phyloP scores from a whole-genome alignment of 2,329 filamentous ascomycete genomes.

The Neofusicoccum parvum region DNA sequence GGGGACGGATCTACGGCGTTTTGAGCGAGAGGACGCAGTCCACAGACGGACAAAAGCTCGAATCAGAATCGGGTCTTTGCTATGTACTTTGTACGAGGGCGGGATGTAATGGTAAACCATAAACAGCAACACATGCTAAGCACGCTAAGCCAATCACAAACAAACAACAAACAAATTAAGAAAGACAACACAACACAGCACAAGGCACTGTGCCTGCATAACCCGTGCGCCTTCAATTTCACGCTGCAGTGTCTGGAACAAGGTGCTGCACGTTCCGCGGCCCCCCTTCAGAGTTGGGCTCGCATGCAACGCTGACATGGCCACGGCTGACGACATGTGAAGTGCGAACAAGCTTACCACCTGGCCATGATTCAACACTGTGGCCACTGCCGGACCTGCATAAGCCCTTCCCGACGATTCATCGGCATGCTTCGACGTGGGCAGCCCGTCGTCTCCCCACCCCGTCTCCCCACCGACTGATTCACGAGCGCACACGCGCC shows the following conservation, averaged over 20 bases:
- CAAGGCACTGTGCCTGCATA: background rate
- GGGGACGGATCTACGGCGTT: conserved; percentile 8
- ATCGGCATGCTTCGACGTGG: no score
- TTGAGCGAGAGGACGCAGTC: background rate
- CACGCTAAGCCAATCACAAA: conserved; percentile 12
- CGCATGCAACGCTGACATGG: background rate
- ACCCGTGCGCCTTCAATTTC: background rate
- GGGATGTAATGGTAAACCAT: conserved; percentile 16
- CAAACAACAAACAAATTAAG: conserved; percentile 17
- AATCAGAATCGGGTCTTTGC: conserved; percentile 4
- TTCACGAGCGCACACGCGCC: background rate
- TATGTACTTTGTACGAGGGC: conserved; percentile 19
- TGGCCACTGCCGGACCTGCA: background rate
- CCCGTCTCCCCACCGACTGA: background rate
- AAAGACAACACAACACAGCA: background rate
- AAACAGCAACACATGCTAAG: conserved; percentile 10
- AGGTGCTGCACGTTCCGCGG: background rate
- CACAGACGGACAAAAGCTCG: conserved; percentile 7
- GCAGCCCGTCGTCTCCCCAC: no score
- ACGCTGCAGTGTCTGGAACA: background rate
- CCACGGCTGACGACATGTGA: background rate
- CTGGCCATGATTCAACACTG: no score
- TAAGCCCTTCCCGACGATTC: background rate
- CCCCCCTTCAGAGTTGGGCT: background rate
- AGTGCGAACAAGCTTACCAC: background rate